Conservation (phyloP, 2,329 filamentous ascomycete genomes). For the Colletotrichum limetticola region DNA sequence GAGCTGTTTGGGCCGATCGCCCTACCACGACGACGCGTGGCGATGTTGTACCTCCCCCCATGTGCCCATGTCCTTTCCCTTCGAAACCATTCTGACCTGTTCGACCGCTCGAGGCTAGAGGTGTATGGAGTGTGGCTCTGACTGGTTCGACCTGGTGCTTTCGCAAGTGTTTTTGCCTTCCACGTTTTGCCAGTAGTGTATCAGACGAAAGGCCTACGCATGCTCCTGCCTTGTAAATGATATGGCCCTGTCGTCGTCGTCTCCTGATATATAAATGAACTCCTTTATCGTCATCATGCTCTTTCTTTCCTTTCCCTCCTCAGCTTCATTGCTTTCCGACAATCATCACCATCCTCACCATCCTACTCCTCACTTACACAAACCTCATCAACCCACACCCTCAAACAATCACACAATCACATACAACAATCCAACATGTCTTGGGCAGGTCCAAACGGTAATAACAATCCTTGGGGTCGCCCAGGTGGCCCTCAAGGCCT, state of each 20-base stretch:
- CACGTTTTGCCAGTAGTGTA: slow-evolving; percentile 7
- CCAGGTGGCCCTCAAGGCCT: slow-evolving; percentile 19
- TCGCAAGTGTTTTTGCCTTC: slow-evolving; percentile 35
- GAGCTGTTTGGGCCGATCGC: slow-evolving; percentile 9
- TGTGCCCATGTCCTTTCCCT: slow-evolving; percentile 14
- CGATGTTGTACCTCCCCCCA: slow-evolving; percentile 26
- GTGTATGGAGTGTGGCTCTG: slow-evolving; percentile 24
- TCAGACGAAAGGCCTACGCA: slow-evolving; percentile 31
- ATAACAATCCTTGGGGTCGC: slow-evolving; percentile 24
- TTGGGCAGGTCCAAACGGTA: slow-evolving; percentile 33
- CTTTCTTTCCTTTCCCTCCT: not conserved
- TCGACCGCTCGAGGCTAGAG: slow-evolving; percentile 17
- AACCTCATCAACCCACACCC: not conserved
- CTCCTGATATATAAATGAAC: slow-evolving; percentile 10
- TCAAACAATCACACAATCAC: not conserved
- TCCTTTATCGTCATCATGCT: not conserved
- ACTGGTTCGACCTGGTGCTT: slow-evolving; percentile 26
- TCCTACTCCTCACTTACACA: not conserved
- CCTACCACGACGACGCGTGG: slow-evolving; percentile 32
- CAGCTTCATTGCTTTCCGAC: slow-evolving; percentile 26
- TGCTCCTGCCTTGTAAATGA: slow-evolving; percentile 22
- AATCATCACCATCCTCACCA: not conserved
- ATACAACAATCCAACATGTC: slow-evolving; percentile 29
- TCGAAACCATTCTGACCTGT: slow-evolving; percentile 33
- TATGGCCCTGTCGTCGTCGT: not conserved